phyloP scores from a whole-genome alignment of 2,329 filamentous ascomycete species.

The Beauveria varroae region DNA sequence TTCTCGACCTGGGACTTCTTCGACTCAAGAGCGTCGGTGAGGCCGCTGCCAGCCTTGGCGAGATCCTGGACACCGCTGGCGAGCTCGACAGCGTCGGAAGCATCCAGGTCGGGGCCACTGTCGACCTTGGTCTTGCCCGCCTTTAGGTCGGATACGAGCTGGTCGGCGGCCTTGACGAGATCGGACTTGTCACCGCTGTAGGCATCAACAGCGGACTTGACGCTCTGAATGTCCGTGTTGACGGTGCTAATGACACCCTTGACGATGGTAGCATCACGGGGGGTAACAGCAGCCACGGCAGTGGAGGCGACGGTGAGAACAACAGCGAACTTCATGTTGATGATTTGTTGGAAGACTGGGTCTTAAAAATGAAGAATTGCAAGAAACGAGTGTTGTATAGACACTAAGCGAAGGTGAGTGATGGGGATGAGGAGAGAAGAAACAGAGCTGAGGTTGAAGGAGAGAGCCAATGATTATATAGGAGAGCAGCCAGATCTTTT shows the following conservation, averaged over 20 bases:
- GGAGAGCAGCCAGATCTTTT: not conserved
- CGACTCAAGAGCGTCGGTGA: conserved; percentile 30
- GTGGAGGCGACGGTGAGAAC: conserved; percentile 4
- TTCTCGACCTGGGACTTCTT: conserved; percentile 21
- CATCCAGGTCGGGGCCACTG: not conserved
- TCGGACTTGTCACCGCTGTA: conserved; percentile 11
- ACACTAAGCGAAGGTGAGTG: conserved; percentile 9
- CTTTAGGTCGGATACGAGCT: conserved; percentile 12
- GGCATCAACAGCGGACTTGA: conserved; percentile 9
- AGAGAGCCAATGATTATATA: conserved; percentile 3
- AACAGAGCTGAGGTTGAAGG: not conserved
- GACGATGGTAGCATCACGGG: not conserved
- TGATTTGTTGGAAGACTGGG: conserved; percentile 6
- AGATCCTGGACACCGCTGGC: not conserved
- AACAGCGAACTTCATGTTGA: conserved; percentile 13
- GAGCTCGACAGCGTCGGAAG: not conserved
- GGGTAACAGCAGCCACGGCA: conserved; percentile 6
- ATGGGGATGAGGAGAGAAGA: conserved; percentile 6
- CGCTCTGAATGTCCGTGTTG: not conserved
- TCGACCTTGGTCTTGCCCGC: conserved; percentile 6
- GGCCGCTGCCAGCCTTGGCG: conserved; percentile 8
- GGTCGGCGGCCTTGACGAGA: conserved; percentile 10
- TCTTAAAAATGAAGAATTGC: not conserved
- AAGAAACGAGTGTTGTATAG: conserved; percentile 11
- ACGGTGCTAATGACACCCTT: not conserved